These are phyloP conservation scores for Triangularia verruculosa DNA, from an alignment of 2,329 filamentous ascomycete species.

Conservation along the genomic window DNA sequence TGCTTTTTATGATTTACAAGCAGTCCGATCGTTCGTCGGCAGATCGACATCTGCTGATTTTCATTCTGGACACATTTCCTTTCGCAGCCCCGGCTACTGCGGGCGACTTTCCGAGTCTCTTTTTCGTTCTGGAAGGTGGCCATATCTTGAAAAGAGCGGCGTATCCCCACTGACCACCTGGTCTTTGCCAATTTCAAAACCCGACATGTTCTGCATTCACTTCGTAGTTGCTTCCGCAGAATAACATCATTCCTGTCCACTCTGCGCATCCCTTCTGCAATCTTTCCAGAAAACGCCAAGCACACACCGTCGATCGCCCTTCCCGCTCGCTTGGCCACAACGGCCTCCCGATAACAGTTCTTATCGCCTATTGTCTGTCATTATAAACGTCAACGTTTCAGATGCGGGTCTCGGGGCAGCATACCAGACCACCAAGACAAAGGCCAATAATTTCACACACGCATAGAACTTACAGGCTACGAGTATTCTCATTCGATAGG, in stretches of 20 bases:
- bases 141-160: constrained; percentile 5
- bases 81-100: constrained; percentile 3
- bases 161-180: not conserved
- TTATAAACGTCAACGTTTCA: constrained; percentile 19
- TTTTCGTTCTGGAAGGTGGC: constrained; percentile 2
- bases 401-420: constrained; percentile 16
- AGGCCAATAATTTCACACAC: not conserved
- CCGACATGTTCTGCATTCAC: not conserved
- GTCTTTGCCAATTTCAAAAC: not conserved
- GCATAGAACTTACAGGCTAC: not conserved
- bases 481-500: constrained; percentile 1
- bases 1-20: constrained; percentile 12
- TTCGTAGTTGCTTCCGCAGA: not conserved
- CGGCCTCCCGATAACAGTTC: constrained; percentile 14
- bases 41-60: constrained; percentile 30
- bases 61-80: constrained; percentile 29
- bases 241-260: not conserved
- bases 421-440: not conserved
- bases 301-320: not conserved
- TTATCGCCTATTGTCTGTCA: constrained; percentile 15
- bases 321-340: not conserved
- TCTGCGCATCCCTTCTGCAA: constrained; percentile 1
- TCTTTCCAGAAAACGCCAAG: constrained; percentile 2
- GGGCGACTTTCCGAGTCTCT: not conserved
- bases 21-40: constrained; percentile 26